Evolutionary conservation across 2,329 filamentous ascomycete genomes (phyloP), one percentile per base, ranked within the genome.

Genomic region (Trichoderma sp.): DNA sequence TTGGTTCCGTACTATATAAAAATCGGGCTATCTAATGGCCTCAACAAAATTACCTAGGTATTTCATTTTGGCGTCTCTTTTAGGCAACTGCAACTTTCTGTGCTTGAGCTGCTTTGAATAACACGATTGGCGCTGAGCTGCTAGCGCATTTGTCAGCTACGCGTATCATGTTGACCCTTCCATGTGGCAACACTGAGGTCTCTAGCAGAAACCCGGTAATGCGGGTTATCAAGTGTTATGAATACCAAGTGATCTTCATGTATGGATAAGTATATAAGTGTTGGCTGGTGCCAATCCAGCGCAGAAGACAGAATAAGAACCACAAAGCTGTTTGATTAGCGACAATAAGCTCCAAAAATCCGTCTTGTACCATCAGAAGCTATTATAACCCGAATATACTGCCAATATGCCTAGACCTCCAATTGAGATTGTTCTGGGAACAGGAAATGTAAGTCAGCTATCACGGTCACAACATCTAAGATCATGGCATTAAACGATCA

Each of bases 341-440:
- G 47, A 13, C 8, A 55, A 8, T 19, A 21, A 55, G 13, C 8
- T 8, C 21, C 14, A 33, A 19, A 14, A n/a, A 7, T 35, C 11
- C 13, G n/a, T n/a, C 16, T 14, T 59, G 35, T 16, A 58, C 4
- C 19, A 31, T 21, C 7, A 19, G 13, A 35, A 59, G 40, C 16
- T 2, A 5, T 5, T 5, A 21, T 8, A 13, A 6, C 2, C 10
- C 2, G 11, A 19, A 19, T n/a, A 4, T 1, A 47, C 1, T 35
- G 4, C 10, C 29, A 59, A 16, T 6, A 67, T 67, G 64, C 29
- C 68, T 14, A 69, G 64, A 43, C 43, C 68, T 43, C 59, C 52
- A 7, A 24, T 69, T 19, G 60, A 69, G n/a, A 62, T 69, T 21
- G 49, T 69, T 31, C 37, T 64, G 8, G 68, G 68, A 27, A 43